Evolutionary conservation across 352 stramenopile species (phyloP).

Genomic region (Phytophthora hybrid): DNA sequence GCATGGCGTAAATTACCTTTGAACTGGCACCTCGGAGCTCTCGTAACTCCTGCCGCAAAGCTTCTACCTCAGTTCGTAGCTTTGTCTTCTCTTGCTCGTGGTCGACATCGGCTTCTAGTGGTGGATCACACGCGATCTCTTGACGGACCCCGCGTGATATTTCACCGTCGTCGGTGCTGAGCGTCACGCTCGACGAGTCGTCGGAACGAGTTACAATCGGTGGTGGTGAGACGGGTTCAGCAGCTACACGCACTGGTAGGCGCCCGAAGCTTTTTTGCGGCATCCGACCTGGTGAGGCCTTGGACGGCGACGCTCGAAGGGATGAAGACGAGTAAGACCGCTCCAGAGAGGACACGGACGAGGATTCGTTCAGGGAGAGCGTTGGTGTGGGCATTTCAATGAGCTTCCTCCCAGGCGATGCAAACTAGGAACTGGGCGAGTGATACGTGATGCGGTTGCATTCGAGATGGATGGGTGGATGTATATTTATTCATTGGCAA

Average conservation of each 20-base stretch:
- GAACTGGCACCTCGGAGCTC: constrained; percentile 26
- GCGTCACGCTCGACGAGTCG: neutral
- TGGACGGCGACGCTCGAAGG: constrained; percentile 14
- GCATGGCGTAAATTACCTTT: constrained; percentile 12
- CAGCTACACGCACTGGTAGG: constrained; percentile 19
- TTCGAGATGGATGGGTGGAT: neutral
- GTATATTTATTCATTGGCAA: constrained; percentile 24
- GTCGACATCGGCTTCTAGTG: constrained; percentile 13
- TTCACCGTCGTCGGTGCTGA: constrained; percentile 11
- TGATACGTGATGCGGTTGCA: neutral
- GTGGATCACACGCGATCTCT: constrained; percentile 1
- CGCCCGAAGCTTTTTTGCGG: constrained; percentile 38
- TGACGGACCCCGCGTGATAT: neutral
- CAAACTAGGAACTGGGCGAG: neutral
- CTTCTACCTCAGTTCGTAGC: constrained; percentile 16
- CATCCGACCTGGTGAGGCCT: constrained; percentile 9
- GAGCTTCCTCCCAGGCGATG: neutral
- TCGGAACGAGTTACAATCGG: constrained; percentile 1
- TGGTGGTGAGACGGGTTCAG: constrained; percentile 9
- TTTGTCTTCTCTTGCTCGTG: constrained; percentile 16
- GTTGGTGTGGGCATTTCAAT: constrained; percentile 13
- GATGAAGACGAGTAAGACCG: constrained; percentile 31
- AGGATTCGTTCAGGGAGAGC: neutral
- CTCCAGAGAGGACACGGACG: constrained; percentile 14
- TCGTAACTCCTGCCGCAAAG: constrained; percentile 22